Base-by-base conservation (phyloP, 2,329 filamentous ascomycete species). In the Fusarium poae region DNA sequence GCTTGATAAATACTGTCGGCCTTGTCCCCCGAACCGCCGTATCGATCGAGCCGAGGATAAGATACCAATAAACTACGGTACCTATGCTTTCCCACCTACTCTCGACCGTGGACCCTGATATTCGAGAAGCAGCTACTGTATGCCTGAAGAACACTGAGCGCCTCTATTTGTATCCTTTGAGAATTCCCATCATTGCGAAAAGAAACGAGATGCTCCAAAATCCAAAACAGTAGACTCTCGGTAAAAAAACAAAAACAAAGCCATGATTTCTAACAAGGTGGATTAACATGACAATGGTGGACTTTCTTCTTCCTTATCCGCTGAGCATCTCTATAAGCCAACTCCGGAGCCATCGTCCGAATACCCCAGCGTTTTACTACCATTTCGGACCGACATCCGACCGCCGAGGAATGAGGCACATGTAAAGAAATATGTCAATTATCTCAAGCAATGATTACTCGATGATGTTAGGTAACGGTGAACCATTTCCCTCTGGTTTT, bases 101-200 rank as follows among this genome's bases (percentile, higher is more conserved):
- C n/a, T 25, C n/a, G 12, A 27, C 15, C 30, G 23, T 27, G 18
- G 13, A 25, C 45, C 13, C 9, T 13, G 9, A 37, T 37, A 27
- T 13, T 50, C 32, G 58, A 72, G 75, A 75, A 72, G 75, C 74
- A 71, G 34, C 49, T 30, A 46, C 13, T 23, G 5, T 23, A 15
- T 16, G 2, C 13, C 21, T 23, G 12, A 51, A 32, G 20, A n/a
- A 40, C 54, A 54, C 20, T 51, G n/a, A n/a, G 18, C 10, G 29
- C 23, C 9, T 10, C n/a, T n/a, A n/a, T n/a, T n/a, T n/a, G n/a
- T n/a, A n/a, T n/a, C n/a, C n/a, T n/a, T n/a, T n/a, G n/a, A n/a
- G n/a, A n/a, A n/a, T n/a, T n/a, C n/a, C n/a, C n/a, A n/a, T n/a
- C n/a, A n/a, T n/a, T n/a, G n/a, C n/a, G n/a, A n/a, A n/a, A n/a